A percentile compares a stretch with the other conserved stretches of the same genome.
Evolutionary conservation across 208 protist species (phyloP).

Genomic region (Leishmania tarentolae): DNA sequence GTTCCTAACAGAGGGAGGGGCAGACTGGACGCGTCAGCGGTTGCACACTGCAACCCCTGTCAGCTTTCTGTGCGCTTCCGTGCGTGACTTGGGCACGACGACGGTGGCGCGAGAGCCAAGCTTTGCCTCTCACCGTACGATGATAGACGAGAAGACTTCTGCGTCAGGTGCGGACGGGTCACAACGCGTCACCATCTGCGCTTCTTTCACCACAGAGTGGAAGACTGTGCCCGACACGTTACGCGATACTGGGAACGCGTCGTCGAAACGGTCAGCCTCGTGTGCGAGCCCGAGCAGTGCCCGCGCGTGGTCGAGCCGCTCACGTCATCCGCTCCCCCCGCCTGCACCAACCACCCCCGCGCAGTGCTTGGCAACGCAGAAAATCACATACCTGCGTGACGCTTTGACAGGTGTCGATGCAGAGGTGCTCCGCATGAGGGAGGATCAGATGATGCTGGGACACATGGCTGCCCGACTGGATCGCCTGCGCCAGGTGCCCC

Average conservation of each 20-base stretch:
- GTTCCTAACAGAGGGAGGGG: slow-evolving; percentile 24
- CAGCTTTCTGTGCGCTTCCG: neutral
- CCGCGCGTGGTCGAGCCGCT: neutral
- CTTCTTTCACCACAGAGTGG: neutral
- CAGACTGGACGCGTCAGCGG: neutral
- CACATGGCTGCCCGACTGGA: slow-evolving; percentile 55
- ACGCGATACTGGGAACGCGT: neutral
- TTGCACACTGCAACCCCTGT: neutral
- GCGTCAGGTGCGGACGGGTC: neutral
- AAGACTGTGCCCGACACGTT: neutral
- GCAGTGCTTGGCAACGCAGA: neutral
- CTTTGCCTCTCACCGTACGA: neutral
- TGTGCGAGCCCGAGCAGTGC: neutral
- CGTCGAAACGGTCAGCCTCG: neutral
- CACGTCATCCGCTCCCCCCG: neutral
- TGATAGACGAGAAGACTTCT: neutral
- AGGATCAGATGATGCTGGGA: slow-evolving; percentile 70
- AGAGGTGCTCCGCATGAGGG: slow-evolving; percentile 41
- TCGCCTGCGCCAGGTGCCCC: slow-evolving; percentile 19
- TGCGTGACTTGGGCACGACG: neutral
- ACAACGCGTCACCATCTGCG: neutral
- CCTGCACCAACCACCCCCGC: neutral
- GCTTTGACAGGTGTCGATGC: slow-evolving; percentile 13
- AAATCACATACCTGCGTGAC: slow-evolving; percentile 11
- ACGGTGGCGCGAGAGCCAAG: neutral